Base-by-base conservation (phyloP, 225 moss, liverwort and hornwort species). In the Pseudisothecium myosuroides region DNA sequence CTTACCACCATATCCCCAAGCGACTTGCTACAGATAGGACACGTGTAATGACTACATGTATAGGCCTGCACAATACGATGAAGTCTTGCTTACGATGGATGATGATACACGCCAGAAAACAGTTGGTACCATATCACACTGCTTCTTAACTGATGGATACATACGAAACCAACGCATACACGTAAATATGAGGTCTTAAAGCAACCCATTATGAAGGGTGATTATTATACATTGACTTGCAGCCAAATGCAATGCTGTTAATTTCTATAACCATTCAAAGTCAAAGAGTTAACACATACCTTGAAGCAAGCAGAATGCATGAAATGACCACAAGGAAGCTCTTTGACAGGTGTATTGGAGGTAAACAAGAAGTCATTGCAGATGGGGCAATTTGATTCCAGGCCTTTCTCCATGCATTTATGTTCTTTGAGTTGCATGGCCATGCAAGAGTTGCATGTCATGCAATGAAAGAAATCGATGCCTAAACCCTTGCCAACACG, bases 261-360 rank as follows among this genome's bases (percentile, higher is more conserved):
- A 15, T n/a, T 50, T 64, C 17, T 55, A 31, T 5, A 58, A 84
- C 23, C 49, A 69, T 49, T 76, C 39, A 19, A 84, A 80, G 59
- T 59, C 45, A 17, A 84, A 64, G 52, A 63, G 43, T 83, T 49
- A 62, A 68, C 23, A 89, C 83, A 72, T 87, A 98, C 98, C 95
- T 96, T 93, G 80, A 98, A 98, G 89, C 98, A 98, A 83, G 95
- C 95, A 90, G 98, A 98, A 92, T 98, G 98, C 98, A 98, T 98
- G 91, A 96, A 98, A 89, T 98, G 98, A 88, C 96, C 97, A 89
- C 98, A 98, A n/a, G 97, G 98, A 90, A 98, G 96, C 76, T 95
- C 98, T 93, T 97, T 98, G 59, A 97, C 94, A 88, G 98, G 98
- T 55, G 97, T 96, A 82, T 94, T 98, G 39, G 98, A 98, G 45